Base-by-base conservation (phyloP, 2,329 filamentous ascomycete species). In the Grosmannia clavigera region DNA sequence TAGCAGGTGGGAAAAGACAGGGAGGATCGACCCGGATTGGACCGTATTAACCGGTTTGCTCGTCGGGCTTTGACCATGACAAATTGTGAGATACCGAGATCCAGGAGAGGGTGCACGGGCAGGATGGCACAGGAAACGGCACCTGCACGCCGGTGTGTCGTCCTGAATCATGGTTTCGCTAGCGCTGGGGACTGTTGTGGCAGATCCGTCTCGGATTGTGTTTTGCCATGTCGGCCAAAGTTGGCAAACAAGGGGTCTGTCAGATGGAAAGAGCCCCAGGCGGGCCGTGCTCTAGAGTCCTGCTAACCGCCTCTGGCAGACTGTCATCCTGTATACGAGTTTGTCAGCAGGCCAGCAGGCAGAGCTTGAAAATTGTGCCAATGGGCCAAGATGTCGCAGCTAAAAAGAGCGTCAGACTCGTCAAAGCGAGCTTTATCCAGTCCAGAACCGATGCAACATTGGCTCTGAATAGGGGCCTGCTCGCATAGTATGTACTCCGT, bases 161-260 rank as follows among this genome's bases (percentile, higher is more conserved):
- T 25, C 27, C 22, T 19, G 33, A 16, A 51, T 25, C 29, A 22
- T 29, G 12, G 12, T 52, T 27, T 29, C 27, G 25, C 19, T 59
- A 29, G 50, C 58, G 14, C 11, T 50, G n/a, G 33, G 33, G 29
- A 33, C 33, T 40, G 7, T 33, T 76, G 76, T 77, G 73, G 75
- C 76, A 78, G 73, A 73, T 67, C 63, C 71, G 77, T 80, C 76
- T 79, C 76, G 75, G 68, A 68, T 75, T 63, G 72, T 72, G 76
- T 79, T 78, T 77, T 69, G 70, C 67, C 67, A 68, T 70, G 64
- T 67, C 56, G 43, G 16, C 16, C 16, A 46, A 46, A 46, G 43
- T 62, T 29, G 38, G 57, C 33, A 19, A 50, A 25, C 14, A 56
- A 46, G 53, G 53, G 55, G 50, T 16, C 14, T 43, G 40, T 19